Evolutionary conservation across 2,329 filamentous ascomycete genomes (phyloP).

Genomic region (Claviceps purpurea): DNA sequence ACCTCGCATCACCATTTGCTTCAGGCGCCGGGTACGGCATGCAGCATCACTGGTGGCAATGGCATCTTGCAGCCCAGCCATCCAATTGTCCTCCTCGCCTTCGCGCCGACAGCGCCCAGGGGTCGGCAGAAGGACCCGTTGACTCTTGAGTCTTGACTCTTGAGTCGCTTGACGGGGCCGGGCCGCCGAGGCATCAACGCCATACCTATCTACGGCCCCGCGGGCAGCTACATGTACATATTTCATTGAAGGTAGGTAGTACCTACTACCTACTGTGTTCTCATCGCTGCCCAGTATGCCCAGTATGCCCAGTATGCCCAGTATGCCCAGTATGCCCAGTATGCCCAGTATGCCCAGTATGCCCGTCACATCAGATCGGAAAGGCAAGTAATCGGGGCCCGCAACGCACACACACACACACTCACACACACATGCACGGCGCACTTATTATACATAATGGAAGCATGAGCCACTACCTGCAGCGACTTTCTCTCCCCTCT

Average conservation of each 20-base stretch:
- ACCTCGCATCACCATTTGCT: not conserved
- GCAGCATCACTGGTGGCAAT: conserved; percentile 4
- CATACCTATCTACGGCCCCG: not conserved
- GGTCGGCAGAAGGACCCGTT: conserved; percentile 1
- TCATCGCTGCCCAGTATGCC: too few species aligned
- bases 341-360: not conserved
- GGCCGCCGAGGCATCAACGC: not conserved
- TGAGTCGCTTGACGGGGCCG: not conserved
- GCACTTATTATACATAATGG: conserved; percentile 30
- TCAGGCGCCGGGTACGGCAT: not conserved
- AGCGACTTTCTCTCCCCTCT: conserved; percentile 9
- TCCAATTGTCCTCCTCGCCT: conserved; percentile 9
- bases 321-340: too few species aligned
- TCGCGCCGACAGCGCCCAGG: conserved; percentile 6
- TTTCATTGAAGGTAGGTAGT: not conserved
- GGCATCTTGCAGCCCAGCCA: conserved; percentile 8
- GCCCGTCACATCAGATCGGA: not conserved
- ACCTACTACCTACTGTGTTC: not conserved
- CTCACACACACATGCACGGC: too few species aligned
- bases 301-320: not conserved
- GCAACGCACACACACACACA: too few species aligned
- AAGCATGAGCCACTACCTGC: conserved; percentile 27
- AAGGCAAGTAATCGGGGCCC: too few species aligned
- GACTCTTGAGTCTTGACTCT: not conserved
- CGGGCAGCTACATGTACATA: not conserved